Evolutionary conservation across 1,284 basidiomycete genomes (phyloP).

Genomic region (Ustilago lituana): DNA sequence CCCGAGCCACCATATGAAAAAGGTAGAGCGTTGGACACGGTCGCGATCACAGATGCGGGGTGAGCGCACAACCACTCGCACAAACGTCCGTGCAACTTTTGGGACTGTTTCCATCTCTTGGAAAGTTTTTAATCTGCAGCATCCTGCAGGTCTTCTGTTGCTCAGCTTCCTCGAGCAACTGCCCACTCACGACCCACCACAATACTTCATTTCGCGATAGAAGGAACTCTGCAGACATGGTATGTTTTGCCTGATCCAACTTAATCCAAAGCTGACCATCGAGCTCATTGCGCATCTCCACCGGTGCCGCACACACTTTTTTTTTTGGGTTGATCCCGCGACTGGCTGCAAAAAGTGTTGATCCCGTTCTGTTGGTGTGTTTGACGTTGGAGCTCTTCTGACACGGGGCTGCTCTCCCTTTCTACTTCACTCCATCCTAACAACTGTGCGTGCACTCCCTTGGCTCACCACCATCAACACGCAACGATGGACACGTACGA

Average conservation of each 20-base stretch:
- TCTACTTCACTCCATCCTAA: background rate
- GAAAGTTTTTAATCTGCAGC: constrained; percentile 24
- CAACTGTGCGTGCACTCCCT: background rate
- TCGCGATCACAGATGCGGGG: background rate
- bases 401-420: background rate
- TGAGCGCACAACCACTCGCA: background rate
- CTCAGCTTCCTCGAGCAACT: background rate
- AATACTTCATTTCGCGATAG: too few relatives aligned
- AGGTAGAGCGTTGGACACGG: background rate
- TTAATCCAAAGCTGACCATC: too few relatives aligned
- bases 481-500: constrained; percentile 15
- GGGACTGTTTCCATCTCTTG: background rate
- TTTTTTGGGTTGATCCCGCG: background rate
- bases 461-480: background rate
- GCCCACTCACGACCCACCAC: background rate
- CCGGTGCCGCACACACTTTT: too few relatives aligned
- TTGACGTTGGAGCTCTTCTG: background rate
- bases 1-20: constrained; percentile 1
- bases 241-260: too few relatives aligned
- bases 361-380: constrained; percentile 2
- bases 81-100: constrained; percentile 14
- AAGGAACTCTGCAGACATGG: constrained; percentile 13
- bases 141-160: constrained; percentile 12
- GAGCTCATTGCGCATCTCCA: too few relatives aligned
- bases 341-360: constrained; percentile 12